Base-by-base conservation (phyloP, 208 protist genomes). In the Leishmania amazonensis region DNA sequence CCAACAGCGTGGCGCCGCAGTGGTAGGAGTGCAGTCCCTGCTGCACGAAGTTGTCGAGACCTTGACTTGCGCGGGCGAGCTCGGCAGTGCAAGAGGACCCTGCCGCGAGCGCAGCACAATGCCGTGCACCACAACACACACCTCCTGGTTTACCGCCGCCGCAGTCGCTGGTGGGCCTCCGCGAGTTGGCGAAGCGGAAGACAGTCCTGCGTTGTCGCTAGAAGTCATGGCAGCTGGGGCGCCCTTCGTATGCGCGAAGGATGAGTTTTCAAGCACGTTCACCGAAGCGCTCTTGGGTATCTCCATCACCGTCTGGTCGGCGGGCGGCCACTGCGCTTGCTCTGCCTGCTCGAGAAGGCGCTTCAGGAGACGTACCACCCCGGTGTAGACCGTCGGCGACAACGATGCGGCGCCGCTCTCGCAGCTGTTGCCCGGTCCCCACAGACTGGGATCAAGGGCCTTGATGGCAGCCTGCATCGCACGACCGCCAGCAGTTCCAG, bases 101-200 rank as follows among this genome's bases (percentile, higher is more conserved):
- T n/a, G 70, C 31, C 85, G 90, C 31, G 86, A 92, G 15, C 91
- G 84, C 9, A 94, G 73, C 6, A 88, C 76, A 40, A 94, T 78
- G 40, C 88, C 90, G 67, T 94, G 90, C 38, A 92, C 81, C n/a
- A 87, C 45, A 1, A 76, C 84, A 42, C 76, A 81, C 45, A 21
- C 51, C 28, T 21, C 38, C 75, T 9, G 2, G 47, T n/a, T 28
- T 60, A 28, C 49, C 71, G 38, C 35, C 24, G 47, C 35, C 5
- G 67, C 54, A 53, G 42, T 53, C 8, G 70, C 15, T 13, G 45
- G 11, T 75, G 24, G 24, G 45, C 45, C 45, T 51, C 45, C 17
- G 40, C 28, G 45, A 75, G 70, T 13, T 31, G 1, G 67, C 15
- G 17, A 15, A 53, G 64, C n/a, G 54, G 40, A n/a, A 28, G 38